Base-by-base conservation (phyloP, 1,284 basidiomycete species). In the Cystobasidiaceae sp. region DNA sequence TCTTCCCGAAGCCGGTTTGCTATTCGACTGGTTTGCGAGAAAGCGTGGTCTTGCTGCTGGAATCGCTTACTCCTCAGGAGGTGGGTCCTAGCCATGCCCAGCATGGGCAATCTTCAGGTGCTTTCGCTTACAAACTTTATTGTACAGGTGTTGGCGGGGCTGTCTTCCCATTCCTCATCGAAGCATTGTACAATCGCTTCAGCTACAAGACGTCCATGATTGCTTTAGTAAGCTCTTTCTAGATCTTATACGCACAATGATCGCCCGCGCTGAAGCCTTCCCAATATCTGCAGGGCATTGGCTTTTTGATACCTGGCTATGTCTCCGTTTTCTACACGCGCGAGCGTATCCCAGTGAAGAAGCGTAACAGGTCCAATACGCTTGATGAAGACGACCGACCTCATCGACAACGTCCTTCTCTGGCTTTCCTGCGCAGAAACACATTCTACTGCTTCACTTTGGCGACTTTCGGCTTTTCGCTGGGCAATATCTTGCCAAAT, bases 171-270 rank as follows among this genome's bases (percentile, higher is more conserved):
- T 74, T 76, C 55, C 66, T 78, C 44, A 71, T 76, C 28, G 59
- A 69, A 32, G 72, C 70, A 8, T 69, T 78, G 3, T 70, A 77
- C 28, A 30, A 44, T 6, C 33, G 64, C 17, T 75, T 76, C 58
- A 76, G 77, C 8, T 77, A 77, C 73, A 75, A 74, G 49, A 71
- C 74, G 17, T 72, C 75, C 0, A 76, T 78, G 74, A 71, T 76
- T 32, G 63, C 71, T 5, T 59, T 78, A 4, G 76, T 67, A 4
- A 52, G 17, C 21, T 13, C 0, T 59, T 28, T 19, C 19, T 34
- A 6, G 5, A 4, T n/a, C 5, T 11, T 28, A 6, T 21, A 8
- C 60, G 21, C 6, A 39, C 19, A 21, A 11, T 33, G 11, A 13
- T 11, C 6, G 33, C 39, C 19, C 6, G 6, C 13, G 13, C 37